Evolutionary conservation across 2,329 filamentous ascomycete genomes (phyloP).

Genomic region (Neopestalotiopsis rosae): DNA sequence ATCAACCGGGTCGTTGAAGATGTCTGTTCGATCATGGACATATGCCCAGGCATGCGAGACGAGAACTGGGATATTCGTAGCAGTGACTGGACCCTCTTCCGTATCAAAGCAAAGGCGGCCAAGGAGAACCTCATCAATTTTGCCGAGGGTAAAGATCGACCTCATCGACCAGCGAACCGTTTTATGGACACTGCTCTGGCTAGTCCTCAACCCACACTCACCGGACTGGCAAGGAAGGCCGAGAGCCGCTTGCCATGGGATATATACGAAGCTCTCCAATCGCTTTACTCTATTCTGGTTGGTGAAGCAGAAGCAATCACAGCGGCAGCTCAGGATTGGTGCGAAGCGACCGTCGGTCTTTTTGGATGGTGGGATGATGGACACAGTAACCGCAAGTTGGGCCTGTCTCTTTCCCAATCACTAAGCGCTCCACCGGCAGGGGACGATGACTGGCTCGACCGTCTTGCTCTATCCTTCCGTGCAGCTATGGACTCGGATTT

Average conservation of each 20-base stretch:
- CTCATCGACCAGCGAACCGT: conserved; percentile 33
- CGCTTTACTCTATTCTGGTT: conserved; percentile 80
- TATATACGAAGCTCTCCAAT: conserved; percentile 83
- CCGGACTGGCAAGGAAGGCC: conserved; percentile 75
- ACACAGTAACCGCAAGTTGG: conserved; percentile 45
- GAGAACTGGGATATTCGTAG: conserved; percentile 82
- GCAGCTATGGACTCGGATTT: conserved; percentile 74
- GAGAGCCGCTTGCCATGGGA: conserved; percentile 89
- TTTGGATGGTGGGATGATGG: conserved; percentile 92
- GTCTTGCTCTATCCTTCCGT: conserved; percentile 74
- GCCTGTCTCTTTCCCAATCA: conserved; percentile 41
- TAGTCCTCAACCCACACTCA: conserved; percentile 52
- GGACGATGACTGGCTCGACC: conserved; percentile 74
- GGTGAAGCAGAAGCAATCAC: conserved; percentile 79
- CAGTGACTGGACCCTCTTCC: conserved; percentile 83
- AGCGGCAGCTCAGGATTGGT: conserved; percentile 84
- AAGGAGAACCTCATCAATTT: conserved; percentile 76
- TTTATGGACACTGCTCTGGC: conserved; percentile 40
- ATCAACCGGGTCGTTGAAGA: conserved; percentile 74
- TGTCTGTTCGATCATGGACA: conserved; percentile 71
- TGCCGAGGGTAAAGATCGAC: conserved; percentile 73
- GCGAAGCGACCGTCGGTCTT: conserved; percentile 83
- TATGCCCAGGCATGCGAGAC: conserved; percentile 71
- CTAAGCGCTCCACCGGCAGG: conserved; percentile 43
- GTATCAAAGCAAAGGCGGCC: conserved; percentile 73